phyloP scores from a whole-genome alignment of 179 eudicot genomes.

The Beta macrorhiza region DNA sequence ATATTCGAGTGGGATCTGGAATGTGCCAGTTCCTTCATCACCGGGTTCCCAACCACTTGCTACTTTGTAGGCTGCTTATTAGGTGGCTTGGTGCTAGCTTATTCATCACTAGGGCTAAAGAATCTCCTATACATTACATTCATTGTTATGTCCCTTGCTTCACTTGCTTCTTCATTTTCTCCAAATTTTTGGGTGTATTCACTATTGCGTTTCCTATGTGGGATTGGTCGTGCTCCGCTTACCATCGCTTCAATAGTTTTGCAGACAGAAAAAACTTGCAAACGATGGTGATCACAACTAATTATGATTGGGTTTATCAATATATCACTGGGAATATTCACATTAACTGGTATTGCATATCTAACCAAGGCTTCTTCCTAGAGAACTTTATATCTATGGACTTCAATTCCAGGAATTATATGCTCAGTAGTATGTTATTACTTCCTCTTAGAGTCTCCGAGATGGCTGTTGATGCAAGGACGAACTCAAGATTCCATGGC shows the following conservation, averaged over 20 bases:
- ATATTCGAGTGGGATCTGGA: slow-evolving; percentile 25
- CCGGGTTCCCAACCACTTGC: slow-evolving; percentile 21
- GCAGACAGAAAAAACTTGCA: slow-evolving; percentile 18
- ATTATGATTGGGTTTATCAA: slow-evolving; percentile 13
- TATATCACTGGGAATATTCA: slow-evolving; percentile 20
- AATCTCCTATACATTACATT: slow-evolving; percentile 22
- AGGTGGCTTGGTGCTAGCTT: slow-evolving; percentile 23
- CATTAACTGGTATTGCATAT: slow-evolving; percentile 13
- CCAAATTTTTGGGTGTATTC: slow-evolving; percentile 35
- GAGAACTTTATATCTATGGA: slow-evolving; percentile 27
- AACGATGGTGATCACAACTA: slow-evolving; percentile 14
- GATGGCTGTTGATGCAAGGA: slow-evolving; percentile 31
- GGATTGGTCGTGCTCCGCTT: slow-evolving; percentile 25
- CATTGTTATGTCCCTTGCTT: slow-evolving; percentile 24
- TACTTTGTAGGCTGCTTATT: slow-evolving; percentile 28
- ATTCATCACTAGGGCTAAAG: slow-evolving; percentile 31
- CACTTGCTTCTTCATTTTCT: slow-evolving; percentile 25
- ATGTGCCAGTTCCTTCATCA: slow-evolving; percentile 18
- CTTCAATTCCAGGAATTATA: slow-evolving; percentile 27
- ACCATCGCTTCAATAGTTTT: slow-evolving; percentile 10
- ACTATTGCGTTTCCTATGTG: slow-evolving; percentile 18
- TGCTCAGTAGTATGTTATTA: slow-evolving; percentile 8
- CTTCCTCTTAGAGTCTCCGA: slow-evolving; percentile 24
- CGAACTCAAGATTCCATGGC: slow-evolving; percentile 13
- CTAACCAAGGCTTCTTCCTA: slow-evolving; percentile 5